A percentile compares a stretch with the other conserved stretches of the same genome.
Evolutionary conservation across 495 filamentous ascomycete genomes (phyloP).

Genomic region (Talaromyces thailandensis): DNA sequence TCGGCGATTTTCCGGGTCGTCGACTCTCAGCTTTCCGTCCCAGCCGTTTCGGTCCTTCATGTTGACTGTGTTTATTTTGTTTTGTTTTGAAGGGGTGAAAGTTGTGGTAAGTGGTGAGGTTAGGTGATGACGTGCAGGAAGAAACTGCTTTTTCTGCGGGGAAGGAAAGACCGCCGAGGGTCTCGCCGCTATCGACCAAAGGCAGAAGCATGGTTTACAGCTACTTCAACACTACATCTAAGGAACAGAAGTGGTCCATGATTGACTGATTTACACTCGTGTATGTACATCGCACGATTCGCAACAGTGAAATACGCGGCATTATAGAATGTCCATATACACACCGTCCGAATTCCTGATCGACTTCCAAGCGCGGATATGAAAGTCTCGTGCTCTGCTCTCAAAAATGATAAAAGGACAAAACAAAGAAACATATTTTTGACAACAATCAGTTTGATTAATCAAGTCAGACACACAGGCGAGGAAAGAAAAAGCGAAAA

Average conservation of each 20-base stretch:
- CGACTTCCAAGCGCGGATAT: background rate
- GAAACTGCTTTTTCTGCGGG: background rate
- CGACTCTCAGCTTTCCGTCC: conserved; percentile 82
- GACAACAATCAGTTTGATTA: conserved; percentile 14
- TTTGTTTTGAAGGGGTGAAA: background rate
- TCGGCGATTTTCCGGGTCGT: conserved; percentile 42
- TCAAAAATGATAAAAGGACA: conserved; percentile 5
- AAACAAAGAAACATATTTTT: background rate
- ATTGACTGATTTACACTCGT: background rate
- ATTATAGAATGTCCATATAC: background rate
- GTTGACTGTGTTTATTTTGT: conserved; percentile 14
- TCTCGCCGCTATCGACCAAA: background rate
- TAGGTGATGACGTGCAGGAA: background rate
- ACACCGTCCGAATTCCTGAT: background rate
- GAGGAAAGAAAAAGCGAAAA: conserved; percentile 15
- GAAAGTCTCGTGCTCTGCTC: background rate
- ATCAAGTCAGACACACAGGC: conserved; percentile 11
- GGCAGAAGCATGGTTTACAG: background rate
- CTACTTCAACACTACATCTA: background rate
- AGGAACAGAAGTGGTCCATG: background rate
- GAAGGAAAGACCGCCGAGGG: background rate
- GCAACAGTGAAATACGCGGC: background rate
- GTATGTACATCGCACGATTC: conserved; percentile 11
- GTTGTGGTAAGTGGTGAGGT: background rate
- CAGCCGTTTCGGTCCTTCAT: conserved; percentile 70